A percentile compares a stretch with the other conserved stretches of the same genome.
Conservation (phyloP, 768 basidiomycete species). For the Hericium alpestre region DNA sequence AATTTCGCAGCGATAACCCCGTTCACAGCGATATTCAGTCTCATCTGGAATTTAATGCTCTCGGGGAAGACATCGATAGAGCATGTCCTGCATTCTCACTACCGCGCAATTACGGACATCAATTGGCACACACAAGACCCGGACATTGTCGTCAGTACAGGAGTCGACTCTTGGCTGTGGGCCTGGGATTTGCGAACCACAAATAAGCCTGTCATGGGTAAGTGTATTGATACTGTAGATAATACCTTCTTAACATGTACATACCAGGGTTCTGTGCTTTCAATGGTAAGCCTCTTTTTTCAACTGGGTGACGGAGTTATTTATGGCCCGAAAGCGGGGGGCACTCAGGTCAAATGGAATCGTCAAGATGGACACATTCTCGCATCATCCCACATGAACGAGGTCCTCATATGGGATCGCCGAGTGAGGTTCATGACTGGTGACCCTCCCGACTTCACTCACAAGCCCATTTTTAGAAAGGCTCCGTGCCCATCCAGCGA, state of each 20-base stretch:
- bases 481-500: constrained; percentile 65
- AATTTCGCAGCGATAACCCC: neutral
- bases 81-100: constrained; percentile 79
- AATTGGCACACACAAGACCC: constrained; percentile 91
- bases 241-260: neutral
- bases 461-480: constrained; percentile 47
- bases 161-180: constrained; percentile 91
- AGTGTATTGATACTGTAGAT: constrained; percentile 3
- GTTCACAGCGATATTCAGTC: constrained; percentile 26
- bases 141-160: constrained; percentile 78
- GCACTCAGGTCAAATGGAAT: constrained; percentile 98
- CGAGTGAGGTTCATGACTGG: constrained; percentile 38
- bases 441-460: neutral
- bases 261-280: constrained; percentile 44
- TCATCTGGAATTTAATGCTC: constrained; percentile 90
- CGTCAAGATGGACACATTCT: constrained; percentile 75
- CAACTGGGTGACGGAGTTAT: neutral
- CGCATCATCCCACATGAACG: constrained; percentile 80
- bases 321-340: constrained; percentile 44
- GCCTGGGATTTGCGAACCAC: constrained; percentile 72
- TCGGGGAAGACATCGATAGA: constrained; percentile 71
- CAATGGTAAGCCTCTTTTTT: constrained; percentile 29
- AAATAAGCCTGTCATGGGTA: constrained; percentile 58
- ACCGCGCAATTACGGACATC: constrained; percentile 93
- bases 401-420: constrained; percentile 90